Base-by-base conservation (phyloP, 305 asterid species). In the Ilex paraguariensis region DNA sequence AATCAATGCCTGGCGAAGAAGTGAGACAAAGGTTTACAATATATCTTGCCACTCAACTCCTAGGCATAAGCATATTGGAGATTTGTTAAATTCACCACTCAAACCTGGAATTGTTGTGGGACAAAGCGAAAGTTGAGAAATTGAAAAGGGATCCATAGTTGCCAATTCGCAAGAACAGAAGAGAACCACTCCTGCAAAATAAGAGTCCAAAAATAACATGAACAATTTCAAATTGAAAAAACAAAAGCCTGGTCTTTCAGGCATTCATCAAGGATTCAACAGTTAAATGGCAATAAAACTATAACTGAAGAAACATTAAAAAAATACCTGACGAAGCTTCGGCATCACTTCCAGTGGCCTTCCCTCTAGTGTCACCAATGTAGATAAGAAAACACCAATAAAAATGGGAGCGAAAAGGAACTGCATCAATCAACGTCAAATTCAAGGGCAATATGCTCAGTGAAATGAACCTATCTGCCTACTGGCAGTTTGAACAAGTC, bases 101-200 rank as follows among this genome's bases (percentile, higher is more conserved):
- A 16, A 61, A 92, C 98, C 98, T 93, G 98, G 83, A 90, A 90
- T 65, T 87, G 97, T 69, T 90, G 97, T 12, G 98, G 98, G 49
- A 93, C 98, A 60, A 87, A 90, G 10, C 90, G 87, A 63, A 93
- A 93, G 80, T 90, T 93, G 75, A 93, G 74, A 81, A 93, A 93
- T 73, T 93, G 98, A 69, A 93, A 90, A 56, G 98, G 98, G 70
- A 93, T 83, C 98, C 98, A 93, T 7, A 93, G 85, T 72, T 90
- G 94, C 98, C 98, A 93, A 76, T 93, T 93, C 49, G 88, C 97
- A 69, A 93, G 59, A 74, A 93, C 91, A 13, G 98, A 72, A 3
- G 98, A 80, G 67, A 87, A 79, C 98, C 98, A 93, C 61, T 90
- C 97, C 98, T 93, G 17, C 66, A 69, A 66, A 61, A 56, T 31